Conservation (phyloP, 2,329 filamentous ascomycete genomes). For the Lachnellula cervina region DNA sequence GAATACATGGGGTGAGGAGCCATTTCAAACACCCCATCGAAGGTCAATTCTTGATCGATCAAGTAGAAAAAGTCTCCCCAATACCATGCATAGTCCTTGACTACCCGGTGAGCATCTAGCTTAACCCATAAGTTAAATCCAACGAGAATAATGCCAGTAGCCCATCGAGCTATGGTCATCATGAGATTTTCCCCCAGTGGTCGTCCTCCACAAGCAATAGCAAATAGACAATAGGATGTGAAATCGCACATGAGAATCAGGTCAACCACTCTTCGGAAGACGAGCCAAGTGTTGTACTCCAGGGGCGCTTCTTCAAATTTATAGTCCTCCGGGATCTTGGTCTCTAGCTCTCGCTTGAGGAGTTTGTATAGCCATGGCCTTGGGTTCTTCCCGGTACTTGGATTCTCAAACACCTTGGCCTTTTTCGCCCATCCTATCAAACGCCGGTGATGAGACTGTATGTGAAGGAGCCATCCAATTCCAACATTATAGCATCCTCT, state of each 20-base stretch:
- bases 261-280: slow-evolving; percentile 93
- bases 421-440: slow-evolving; percentile 85
- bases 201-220: slow-evolving; percentile 75
- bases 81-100: slow-evolving; percentile 99
- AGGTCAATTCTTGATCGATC: slow-evolving; percentile 94
- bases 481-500: slow-evolving; percentile 87
- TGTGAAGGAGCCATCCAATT: slow-evolving; percentile 82
- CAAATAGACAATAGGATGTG: slow-evolving; percentile 92
- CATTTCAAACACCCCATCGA: slow-evolving; percentile 98
- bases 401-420: slow-evolving; percentile 80
- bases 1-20: slow-evolving; percentile 99
- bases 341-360: slow-evolving; percentile 84
- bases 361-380: slow-evolving; percentile 77
- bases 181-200: slow-evolving; percentile 67
- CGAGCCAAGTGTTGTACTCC: slow-evolving; percentile 98
- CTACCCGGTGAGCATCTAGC: slow-evolving; percentile 91
- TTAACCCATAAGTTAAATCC: slow-evolving; percentile 99
- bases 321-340: slow-evolving; percentile 92
- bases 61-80: slow-evolving; percentile 99
- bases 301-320: slow-evolving; percentile 86
- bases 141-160: slow-evolving; percentile 70
- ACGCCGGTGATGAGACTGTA: slow-evolving; percentile 84
- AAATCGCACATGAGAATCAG: slow-evolving; percentile 99
- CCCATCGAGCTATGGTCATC: slow-evolving; percentile 72
- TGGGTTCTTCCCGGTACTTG: slow-evolving; percentile 73